Percentiles rank a stretch among this genome's conserved stretches.
phyloP scores from a whole-genome alignment of 1,139 yeast species.

The Diutina mesorugosa region DNA sequence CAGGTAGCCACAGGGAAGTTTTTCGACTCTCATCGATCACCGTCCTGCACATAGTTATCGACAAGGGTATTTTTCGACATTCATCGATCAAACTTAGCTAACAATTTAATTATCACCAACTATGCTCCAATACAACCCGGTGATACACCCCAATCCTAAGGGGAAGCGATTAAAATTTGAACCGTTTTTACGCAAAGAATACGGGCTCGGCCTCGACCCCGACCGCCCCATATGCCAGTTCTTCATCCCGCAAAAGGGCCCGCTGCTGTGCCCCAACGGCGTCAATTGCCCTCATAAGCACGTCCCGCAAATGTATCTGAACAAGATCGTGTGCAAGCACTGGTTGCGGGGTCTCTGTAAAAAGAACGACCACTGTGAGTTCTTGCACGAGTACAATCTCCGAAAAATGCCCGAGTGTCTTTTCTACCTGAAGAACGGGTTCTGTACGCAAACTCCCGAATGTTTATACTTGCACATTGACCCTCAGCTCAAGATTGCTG shows the following conservation, averaged over 20 bases:
- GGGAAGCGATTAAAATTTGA: slow-evolving; percentile 62
- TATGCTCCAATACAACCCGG: not conserved
- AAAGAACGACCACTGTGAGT: slow-evolving; percentile 94
- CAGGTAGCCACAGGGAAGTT: no score
- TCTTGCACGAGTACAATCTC: slow-evolving; percentile 85
- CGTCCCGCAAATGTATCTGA: slow-evolving; percentile 66
- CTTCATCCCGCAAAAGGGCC: slow-evolving; percentile 38
- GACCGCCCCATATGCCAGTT: slow-evolving; percentile 82
- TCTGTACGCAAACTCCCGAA: slow-evolving; percentile 89
- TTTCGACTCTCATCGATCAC: no score
- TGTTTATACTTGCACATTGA: slow-evolving; percentile 88
- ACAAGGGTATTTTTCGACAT: not conserved
- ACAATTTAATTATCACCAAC: not conserved
- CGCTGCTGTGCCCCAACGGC: slow-evolving; percentile 79
- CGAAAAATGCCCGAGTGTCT: slow-evolving; percentile 97
- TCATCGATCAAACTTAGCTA: not conserved
- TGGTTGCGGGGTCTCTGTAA: slow-evolving; percentile 97
- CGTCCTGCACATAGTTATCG: not conserved
- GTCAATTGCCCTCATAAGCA: slow-evolving; percentile 80
- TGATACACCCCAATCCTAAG: slow-evolving; percentile 30
- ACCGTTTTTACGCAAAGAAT: slow-evolving; percentile 68
- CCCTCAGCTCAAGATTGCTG: slow-evolving; percentile 78
- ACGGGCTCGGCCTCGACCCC: slow-evolving; percentile 75
- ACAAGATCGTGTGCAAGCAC: slow-evolving; percentile 88
- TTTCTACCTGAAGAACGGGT: slow-evolving; percentile 77